These are phyloP conservation scores for Triadica sebifera DNA, from an alignment of 345 rosid species.

Conservation along the genomic window DNA sequence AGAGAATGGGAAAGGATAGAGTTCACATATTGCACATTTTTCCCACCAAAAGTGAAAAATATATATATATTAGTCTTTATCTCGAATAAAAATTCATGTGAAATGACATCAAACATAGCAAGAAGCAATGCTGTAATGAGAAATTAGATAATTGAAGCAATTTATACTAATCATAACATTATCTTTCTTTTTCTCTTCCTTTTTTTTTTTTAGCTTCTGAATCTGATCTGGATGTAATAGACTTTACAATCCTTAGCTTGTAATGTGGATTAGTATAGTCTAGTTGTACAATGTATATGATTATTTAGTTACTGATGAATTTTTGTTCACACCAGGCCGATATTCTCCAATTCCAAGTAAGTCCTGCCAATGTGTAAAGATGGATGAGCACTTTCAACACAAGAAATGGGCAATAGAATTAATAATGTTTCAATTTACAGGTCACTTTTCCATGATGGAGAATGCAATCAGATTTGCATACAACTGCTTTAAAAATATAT, in stretches of 20 bases:
- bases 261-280: not conserved
- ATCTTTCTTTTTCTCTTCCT: not conserved
- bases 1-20: no score
- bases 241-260: not conserved
- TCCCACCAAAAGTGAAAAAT: no score
- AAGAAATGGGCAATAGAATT: not conserved
- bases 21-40: no score
- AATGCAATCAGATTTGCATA: not conserved
- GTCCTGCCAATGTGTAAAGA: constrained; percentile 43
- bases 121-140: not conserved
- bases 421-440: not conserved
- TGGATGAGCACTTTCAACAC: constrained; percentile 14
- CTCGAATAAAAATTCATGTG: not conserved
- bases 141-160: not conserved
- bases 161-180: not conserved
- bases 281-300: not conserved
- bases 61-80: no score
- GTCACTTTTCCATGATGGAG: not conserved
- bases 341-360: constrained; percentile 80
- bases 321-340: constrained; percentile 48
- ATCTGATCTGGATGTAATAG: not conserved
- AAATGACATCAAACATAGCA: not conserved
- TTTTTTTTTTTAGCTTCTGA: not conserved
- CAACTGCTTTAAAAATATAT: not conserved
- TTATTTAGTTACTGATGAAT: constrained; percentile 33